Base-by-base conservation (phyloP, 768 basidiomycete genomes). In the Hemileccinum impolitum region DNA sequence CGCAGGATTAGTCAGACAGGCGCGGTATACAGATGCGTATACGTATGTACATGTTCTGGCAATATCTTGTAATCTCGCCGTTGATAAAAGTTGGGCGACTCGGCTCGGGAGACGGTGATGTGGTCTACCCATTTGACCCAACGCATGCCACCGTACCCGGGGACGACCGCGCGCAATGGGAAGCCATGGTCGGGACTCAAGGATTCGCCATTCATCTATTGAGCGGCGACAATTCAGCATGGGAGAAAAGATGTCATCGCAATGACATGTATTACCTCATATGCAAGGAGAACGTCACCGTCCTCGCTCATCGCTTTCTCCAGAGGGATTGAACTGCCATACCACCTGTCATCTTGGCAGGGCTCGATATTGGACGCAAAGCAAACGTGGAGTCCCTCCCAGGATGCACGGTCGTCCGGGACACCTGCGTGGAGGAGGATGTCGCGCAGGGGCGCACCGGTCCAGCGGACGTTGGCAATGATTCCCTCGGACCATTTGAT, bases 101-200 rank as follows among this genome's bases (percentile, higher is more conserved):
- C 84, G 7, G 48, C 30, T 3, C 45, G 55, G 5, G 81, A 77
- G 48, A 86, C 58, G 23, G 72, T 66, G 56, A 87, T 80, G 1
- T 71, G 78, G 56, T 85, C 81, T 0, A 85, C 70, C 85, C 86
- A 88, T 70, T 88, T 87, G 8, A 86, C 84, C 82, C 84, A 85
- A 11, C 85, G 78, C 26, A 82, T 85, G 6, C 85, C 85, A 14
- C 79, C 71, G 56, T 75, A 78, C 3, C 86, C 85, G 0, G 86
- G 86, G 1, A 81, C 81, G 35, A 87, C 77, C 8, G 84, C 65
- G n/a, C 85, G 80, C 21, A 88, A 56, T 4, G 85, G 85, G 6
- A 75, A 83, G 1, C 85, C 85, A 40, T 82, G 84, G 47, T 81
- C 79, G 1, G 83, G 68, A 13, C 75, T 72, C 15, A 87, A 66